Evolutionary conservation across 2,329 filamentous ascomycete genomes (phyloP).

Genomic region (Mycosphaerella arachidis): DNA sequence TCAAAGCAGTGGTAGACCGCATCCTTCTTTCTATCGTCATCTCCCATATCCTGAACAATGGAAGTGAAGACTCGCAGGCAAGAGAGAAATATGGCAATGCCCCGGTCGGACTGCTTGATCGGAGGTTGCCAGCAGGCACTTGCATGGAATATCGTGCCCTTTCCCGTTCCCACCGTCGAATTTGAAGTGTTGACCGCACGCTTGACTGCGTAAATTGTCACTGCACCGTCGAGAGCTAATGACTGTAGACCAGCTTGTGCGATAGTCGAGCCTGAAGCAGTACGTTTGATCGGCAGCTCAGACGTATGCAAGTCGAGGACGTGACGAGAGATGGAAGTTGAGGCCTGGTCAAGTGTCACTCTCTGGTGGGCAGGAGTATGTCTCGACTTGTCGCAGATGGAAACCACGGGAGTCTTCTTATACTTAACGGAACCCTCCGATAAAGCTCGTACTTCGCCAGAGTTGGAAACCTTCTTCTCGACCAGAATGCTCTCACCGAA

Average conservation of each 20-base stretch:
- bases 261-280: constrained; percentile 21
- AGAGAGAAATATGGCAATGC: constrained; percentile 35
- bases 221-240: constrained; percentile 20
- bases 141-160: constrained; percentile 26
- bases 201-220: constrained; percentile 30
- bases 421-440: background rate
- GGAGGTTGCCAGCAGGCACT: constrained; percentile 28
- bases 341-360: constrained; percentile 4
- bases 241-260: constrained; percentile 16
- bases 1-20: constrained; percentile 31
- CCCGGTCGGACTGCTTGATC: constrained; percentile 30
- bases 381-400: constrained; percentile 20
- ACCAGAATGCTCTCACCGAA: constrained; percentile 6
- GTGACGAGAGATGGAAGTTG: background rate
- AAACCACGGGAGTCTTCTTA: constrained; percentile 14
- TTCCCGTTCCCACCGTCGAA: constrained; percentile 11
- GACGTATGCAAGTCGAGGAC: constrained; percentile 30
- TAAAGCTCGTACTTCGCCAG: constrained; percentile 9
- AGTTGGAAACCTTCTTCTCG: constrained; percentile 13
- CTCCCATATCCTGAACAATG: constrained; percentile 19
- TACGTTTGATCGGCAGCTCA: constrained; percentile 27
- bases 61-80: constrained; percentile 32
- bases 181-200: constrained; percentile 12
- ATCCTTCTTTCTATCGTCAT: constrained; percentile 16
- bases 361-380: constrained; percentile 19